A percentile compares a stretch with the other conserved stretches of the same genome.
Evolutionary conservation across 2,329 filamentous ascomycete genomes (phyloP).

Genomic region (Monilinia vaccinii-corymbosi): DNA sequence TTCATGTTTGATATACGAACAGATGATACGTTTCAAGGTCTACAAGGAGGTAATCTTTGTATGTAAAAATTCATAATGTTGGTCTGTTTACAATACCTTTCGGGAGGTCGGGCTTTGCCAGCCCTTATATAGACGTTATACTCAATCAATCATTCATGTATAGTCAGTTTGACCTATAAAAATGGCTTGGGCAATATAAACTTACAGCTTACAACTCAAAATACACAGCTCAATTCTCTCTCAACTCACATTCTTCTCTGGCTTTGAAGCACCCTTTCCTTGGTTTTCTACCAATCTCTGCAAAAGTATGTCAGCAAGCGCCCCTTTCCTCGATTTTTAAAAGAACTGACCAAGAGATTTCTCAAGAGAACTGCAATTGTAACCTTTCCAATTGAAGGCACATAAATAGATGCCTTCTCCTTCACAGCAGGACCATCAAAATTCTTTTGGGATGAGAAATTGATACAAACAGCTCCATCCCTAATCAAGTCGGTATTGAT

Average conservation of each 20-base stretch:
- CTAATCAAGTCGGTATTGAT: constrained; percentile 75
- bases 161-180: neutral
- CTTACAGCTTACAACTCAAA: neutral
- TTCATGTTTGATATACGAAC: no score
- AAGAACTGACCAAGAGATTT: constrained; percentile 54
- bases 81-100: no score
- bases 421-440: constrained; percentile 79
- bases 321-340: neutral
- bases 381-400: constrained; percentile 94
- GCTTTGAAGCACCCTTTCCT: neutral
- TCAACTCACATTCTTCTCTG: neutral
- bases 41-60: no score
- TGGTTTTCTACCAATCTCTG: constrained; percentile 8
- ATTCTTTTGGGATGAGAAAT: constrained; percentile 94
- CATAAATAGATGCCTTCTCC: constrained; percentile 93
- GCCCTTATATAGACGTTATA: no score
- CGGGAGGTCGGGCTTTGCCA: no score
- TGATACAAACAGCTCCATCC: constrained; percentile 95
- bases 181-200: neutral
- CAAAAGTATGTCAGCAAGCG: neutral
- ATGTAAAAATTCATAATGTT: no score
- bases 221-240: neutral
- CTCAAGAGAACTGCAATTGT: constrained; percentile 87
- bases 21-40: no score
- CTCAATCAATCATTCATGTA: no score